These are phyloP conservation scores for Solanum paucissectum DNA, from an alignment of 257 asterid genomes.

Conservation along the genomic window DNA sequence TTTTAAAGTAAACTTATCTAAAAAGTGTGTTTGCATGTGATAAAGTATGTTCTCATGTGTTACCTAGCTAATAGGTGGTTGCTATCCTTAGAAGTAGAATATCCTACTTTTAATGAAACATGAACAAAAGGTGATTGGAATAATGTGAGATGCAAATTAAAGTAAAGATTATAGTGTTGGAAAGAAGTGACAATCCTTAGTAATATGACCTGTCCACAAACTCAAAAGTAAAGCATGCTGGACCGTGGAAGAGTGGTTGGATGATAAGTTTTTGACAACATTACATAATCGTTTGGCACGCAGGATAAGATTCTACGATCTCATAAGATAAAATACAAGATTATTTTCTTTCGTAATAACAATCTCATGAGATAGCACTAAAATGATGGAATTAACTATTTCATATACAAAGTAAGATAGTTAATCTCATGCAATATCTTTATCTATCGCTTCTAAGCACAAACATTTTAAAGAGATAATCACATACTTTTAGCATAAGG, in stretches of 20 bases:
- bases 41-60: neutral
- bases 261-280: neutral
- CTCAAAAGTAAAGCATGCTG: neutral
- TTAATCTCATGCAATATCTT: neutral
- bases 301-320: neutral
- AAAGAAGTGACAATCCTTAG: neutral
- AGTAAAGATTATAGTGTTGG: neutral
- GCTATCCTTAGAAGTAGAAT: neutral
- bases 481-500: neutral
- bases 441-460: neutral
- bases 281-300: neutral
- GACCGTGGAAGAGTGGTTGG: neutral
- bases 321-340: neutral
- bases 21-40: conserved; percentile 20
- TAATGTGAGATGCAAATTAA: neutral
- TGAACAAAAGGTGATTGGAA: neutral
- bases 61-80: neutral
- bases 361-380: neutral
- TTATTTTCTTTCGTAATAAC: neutral
- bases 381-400: neutral
- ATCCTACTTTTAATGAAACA: neutral
- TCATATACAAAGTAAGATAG: neutral
- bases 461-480: neutral
- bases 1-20: neutral
- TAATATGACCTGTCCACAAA: neutral